These are phyloP conservation scores for Entomophthora muscae DNA, from an alignment of 371 early-diverging fungal genomes.

Conservation along the genomic window DNA sequence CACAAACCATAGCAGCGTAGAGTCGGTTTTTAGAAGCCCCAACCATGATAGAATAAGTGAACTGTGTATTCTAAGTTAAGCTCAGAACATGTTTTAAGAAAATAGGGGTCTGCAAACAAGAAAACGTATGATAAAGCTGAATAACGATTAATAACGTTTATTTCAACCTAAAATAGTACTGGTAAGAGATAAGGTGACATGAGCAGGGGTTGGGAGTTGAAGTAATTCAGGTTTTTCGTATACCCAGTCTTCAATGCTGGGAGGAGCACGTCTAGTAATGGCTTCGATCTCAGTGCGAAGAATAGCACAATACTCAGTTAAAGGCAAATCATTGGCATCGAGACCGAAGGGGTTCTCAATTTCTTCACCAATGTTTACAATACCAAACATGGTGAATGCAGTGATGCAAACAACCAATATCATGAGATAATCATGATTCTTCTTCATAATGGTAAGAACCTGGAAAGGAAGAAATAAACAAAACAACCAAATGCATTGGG, in stretches of 20 bases:
- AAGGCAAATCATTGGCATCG: slow-evolving; percentile 20
- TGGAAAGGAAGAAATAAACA: slow-evolving; percentile 31
- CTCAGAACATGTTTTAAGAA: too few species aligned
- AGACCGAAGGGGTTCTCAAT: slow-evolving; percentile 62
- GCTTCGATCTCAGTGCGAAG: slow-evolving; percentile 17
- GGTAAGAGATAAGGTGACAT: too few species aligned
- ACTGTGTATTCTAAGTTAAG: too few species aligned
- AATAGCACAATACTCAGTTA: slow-evolving; percentile 20
- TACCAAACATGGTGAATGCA: slow-evolving; percentile 24
- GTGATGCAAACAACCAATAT: neutral
- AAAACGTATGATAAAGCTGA: too few species aligned
- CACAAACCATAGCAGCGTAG: too few species aligned
- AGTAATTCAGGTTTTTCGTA: neutral
- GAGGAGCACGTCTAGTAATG: slow-evolving; percentile 9
- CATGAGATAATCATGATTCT: neutral
- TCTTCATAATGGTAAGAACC: neutral
- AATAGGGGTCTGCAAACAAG: too few species aligned
- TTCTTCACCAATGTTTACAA: slow-evolving; percentile 45
- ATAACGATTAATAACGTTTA: too few species aligned
- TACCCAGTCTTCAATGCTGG: neutral
- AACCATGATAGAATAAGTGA: too few species aligned
- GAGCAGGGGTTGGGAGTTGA: too few species aligned
- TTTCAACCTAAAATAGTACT: too few species aligned
- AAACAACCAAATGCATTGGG: slow-evolving; percentile 19
- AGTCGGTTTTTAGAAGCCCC: too few species aligned